phyloP scores from a whole-genome alignment of 148 eudicot species.

The Pouteria glomerata region DNA sequence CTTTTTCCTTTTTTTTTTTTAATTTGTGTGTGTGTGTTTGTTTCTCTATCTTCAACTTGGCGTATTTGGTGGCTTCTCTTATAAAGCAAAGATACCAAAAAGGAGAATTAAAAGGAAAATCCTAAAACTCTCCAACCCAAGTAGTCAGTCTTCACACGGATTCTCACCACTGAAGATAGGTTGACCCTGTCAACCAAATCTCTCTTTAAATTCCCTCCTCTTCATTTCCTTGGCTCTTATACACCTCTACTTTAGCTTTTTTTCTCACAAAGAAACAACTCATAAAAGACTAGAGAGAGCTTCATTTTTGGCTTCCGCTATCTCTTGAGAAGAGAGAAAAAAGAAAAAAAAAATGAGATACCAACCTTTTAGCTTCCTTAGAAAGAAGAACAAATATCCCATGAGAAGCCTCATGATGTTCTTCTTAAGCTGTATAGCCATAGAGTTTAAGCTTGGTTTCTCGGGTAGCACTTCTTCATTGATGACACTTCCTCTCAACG shows the following conservation, averaged over 20 bases:
- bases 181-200: slow-evolving; percentile 37
- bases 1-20: no score
- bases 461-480: slow-evolving; percentile 33
- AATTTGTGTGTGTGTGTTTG: no score
- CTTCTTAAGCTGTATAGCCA: slow-evolving; percentile 33
- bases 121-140: slow-evolving; percentile 25
- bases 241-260: slow-evolving; percentile 14
- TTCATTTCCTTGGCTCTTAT: slow-evolving; percentile 22
- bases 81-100: slow-evolving; percentile 18
- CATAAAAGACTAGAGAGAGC: not conserved
- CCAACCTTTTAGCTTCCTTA: slow-evolving; percentile 16
- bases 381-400: slow-evolving; percentile 15
- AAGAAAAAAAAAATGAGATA: slow-evolving; percentile 21
- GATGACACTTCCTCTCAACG: slow-evolving; percentile 33
- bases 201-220: slow-evolving; percentile 44
- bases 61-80: slow-evolving; percentile 20
- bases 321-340: not conserved
- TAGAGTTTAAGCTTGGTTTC: slow-evolving; percentile 30
- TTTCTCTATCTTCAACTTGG: slow-evolving; percentile 38
- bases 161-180: slow-evolving; percentile 34
- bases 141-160: slow-evolving; percentile 56
- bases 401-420: slow-evolving; percentile 35
- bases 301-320: not conserved
- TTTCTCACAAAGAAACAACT: slow-evolving; percentile 7
- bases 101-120: slow-evolving; percentile 20